Base-by-base conservation (phyloP, 805 yeast genomes). In the Metschnikowia gelsemii region DNA sequence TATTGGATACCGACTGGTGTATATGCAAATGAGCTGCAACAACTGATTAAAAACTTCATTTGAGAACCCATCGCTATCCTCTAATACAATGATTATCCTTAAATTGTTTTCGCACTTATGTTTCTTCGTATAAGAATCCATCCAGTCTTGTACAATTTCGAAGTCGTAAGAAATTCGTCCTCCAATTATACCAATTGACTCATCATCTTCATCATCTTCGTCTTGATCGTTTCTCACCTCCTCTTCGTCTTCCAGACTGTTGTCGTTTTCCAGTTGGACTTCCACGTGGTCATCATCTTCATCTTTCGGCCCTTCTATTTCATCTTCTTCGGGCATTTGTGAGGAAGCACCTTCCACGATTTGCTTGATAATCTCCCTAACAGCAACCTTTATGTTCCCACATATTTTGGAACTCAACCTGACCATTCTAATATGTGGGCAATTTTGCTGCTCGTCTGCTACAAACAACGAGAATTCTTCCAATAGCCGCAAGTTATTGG, bases 401-500 rank as follows among this genome's bases (percentile, higher is more conserved):
- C 70, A 63, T 18, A 48, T 54, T 43, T 64, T 65, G 5, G 68
- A 60, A 35, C 52, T 61, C 34, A 69, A 48, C 25, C 52, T 51
- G 13, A 66, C 56, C 14, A 63, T 41, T 29, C 56, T 57, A 12
- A 57, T 32, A 24, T 40, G 44, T 24, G 40, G 42, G 12, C 34
- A 20, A 4, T 33, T 29, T 4, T 18, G 12, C 11, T 34, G 25
- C 21, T 50, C 47, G 14, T 42, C 47, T 5, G 26, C 36, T 19
- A 61, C 41, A 37, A 52, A 54, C 11, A 42, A 28, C 17, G 58
- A 54, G 39, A 69, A 63, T 32, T 68, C 72, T n/a, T 64, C 55
- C 19, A 70, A 49, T 9, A 68, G 62, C 18, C 73, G 54, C 30
- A 58, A 49, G 49, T 69, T 70, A 46, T 68, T 69, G 25, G 73